Evolutionary conservation across 768 basidiomycete species (phyloP), one percentile per base, ranked within the genome.

Genomic region (Pleurotus tuber-regium): DNA sequence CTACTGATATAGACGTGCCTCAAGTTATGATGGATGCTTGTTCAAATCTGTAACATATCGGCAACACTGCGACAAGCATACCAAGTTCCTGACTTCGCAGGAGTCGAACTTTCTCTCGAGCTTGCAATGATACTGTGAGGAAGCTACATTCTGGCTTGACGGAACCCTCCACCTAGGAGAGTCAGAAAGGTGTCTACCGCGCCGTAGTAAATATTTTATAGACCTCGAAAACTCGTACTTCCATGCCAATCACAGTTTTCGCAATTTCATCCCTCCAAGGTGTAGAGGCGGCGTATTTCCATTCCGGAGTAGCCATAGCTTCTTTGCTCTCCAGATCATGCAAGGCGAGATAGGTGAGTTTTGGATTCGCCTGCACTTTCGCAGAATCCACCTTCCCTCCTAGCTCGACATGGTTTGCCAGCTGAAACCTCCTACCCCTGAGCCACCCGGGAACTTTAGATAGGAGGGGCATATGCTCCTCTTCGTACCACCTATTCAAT

Each of bases 401-500:
- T 14, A 64, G 43, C 31, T 61, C 54, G 30, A 47, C 56, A 42
- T 54, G 53, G 8, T 58, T 54, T 28, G 61, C 42, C 7, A 71
- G 53, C 29, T 62, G 61, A 60, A 57, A 73, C 23, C 71, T 58
- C 30, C 67, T 55, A 11, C 57, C 61, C 38, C 67, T 57, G 25
- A 59, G 50, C 60, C 65, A 73, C 14, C 70, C 68, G 16, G 65
- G 64, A 2, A 63, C 51, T 48, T 63, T 62, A 21, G 63, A 43
- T 7, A 70, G 48, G 42, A 64, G 50, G 3, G 55, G 59, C 46
- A 72, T 59, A 36, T 72, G 68, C 39, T 70, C 69, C 31, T 66
- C 67, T 14, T 69, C 59, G 52, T 72, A 72, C 68, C 69, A 71
- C 33, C 57, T 60, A 53, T 71, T 67, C 51, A 70, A 62, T 18